Evolutionary conservation across 495 filamentous ascomycete species (phyloP).

Genomic region (Immersiella caudata): DNA sequence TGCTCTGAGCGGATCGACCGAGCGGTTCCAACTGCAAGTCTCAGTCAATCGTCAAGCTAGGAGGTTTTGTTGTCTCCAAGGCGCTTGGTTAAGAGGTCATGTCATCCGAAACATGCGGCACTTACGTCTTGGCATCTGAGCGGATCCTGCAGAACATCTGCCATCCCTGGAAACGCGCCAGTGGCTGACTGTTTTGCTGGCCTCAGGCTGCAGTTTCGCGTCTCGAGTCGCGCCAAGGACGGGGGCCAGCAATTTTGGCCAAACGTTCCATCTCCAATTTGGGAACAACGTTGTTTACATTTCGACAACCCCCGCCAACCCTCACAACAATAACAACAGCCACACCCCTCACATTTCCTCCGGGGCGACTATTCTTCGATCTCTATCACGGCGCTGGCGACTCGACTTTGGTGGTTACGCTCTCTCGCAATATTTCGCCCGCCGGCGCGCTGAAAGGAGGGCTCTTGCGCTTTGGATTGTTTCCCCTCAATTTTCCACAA

Average conservation of each 20-base stretch:
- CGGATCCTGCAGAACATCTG: slow-evolving; percentile 7
- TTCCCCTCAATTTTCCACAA: background rate
- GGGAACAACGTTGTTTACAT: slow-evolving; percentile 17
- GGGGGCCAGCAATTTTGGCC: slow-evolving; percentile 7
- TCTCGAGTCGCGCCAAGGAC: slow-evolving; percentile 6
- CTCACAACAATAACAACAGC: slow-evolving; percentile 12
- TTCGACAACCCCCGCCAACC: slow-evolving; percentile 3
- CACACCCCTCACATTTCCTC: background rate
- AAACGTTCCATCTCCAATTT: background rate
- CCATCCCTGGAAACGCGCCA: background rate
- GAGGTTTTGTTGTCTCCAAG: background rate
- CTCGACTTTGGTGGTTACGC: background rate
- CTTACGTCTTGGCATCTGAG: background rate
- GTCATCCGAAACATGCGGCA: background rate
- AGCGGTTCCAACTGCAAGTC: too few relatives aligned
- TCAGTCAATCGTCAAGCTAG: background rate
- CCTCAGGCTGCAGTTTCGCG: slow-evolving; percentile 9
- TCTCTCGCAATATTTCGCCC: background rate
- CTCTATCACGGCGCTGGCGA: background rate
- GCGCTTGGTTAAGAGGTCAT: background rate
- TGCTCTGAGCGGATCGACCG: too few relatives aligned
- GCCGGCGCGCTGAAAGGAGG: background rate
- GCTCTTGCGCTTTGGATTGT: background rate
- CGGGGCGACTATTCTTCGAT: background rate
- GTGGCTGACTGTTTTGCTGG: background rate